Percentiles rank a stretch among this genome's conserved stretches.
Evolutionary conservation across 1,139 yeast genomes (phyloP).

Genomic region (Pichia terricola): DNA sequence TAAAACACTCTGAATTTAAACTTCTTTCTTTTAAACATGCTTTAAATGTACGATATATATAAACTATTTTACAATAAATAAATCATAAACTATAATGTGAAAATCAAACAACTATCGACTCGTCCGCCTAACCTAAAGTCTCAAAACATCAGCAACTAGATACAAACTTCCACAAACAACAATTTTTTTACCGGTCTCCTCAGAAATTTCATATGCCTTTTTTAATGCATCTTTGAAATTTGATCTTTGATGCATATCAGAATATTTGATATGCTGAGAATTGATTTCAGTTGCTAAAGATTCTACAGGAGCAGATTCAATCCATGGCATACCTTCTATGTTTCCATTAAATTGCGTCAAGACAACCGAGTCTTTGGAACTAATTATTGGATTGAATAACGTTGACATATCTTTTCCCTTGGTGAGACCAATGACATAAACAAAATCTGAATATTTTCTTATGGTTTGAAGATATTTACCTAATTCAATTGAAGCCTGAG

Average conservation of each 20-base stretch:
- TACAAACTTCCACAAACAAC: conserved; percentile 75
- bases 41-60: no score
- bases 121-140: conserved; percentile 19
- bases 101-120: no score
- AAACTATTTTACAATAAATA: no score
- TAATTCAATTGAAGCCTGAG: conserved; percentile 68
- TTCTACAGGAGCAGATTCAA: conserved; percentile 21
- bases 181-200: conserved; percentile 15
- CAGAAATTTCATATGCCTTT: conserved; percentile 13
- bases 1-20: no score
- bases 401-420: conserved; percentile 54
- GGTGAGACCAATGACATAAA: conserved; percentile 68
- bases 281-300: conserved; percentile 9
- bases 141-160: conserved; percentile 59
- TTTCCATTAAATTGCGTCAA: conserved; percentile 47
- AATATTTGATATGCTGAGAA: conserved; percentile 29
- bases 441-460: conserved; percentile 29
- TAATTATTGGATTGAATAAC: conserved; percentile 43
- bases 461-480: conserved; percentile 31
- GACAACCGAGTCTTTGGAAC: conserved; percentile 44
- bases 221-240: conserved; percentile 16
- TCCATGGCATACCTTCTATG: conserved; percentile 95
- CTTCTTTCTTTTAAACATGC: neutral
- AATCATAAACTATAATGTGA: no score
- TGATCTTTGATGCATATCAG: conserved; percentile 18